Percentiles rank a stretch among this genome's conserved stretches.
These are phyloP conservation scores for Zymoseptoria crescenta DNA, from an alignment of 2,329 filamentous ascomycete genomes.

Conservation along the genomic window DNA sequence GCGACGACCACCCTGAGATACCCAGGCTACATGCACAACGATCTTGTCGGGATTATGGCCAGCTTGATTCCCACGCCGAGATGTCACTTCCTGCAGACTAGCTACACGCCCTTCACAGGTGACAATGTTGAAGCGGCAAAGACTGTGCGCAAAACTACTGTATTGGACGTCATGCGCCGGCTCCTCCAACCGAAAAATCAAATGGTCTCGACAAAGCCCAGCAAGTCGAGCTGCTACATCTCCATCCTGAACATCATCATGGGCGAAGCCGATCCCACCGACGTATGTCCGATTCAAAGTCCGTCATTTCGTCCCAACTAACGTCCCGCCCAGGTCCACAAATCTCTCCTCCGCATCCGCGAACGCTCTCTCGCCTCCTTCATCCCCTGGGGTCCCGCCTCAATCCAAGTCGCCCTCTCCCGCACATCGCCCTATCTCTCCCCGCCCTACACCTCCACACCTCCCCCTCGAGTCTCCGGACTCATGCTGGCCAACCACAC, in stretches of 20 bases:
- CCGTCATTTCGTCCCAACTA: no score
- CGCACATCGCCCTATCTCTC: slow-evolving; percentile 95
- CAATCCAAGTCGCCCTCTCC: slow-evolving; percentile 92
- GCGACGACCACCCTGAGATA: slow-evolving; percentile 94
- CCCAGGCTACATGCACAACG: slow-evolving; percentile 99
- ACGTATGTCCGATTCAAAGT: no score
- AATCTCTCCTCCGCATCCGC: slow-evolving; percentile 90
- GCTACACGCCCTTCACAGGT: slow-evolving; percentile 95
- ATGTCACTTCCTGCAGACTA: slow-evolving; percentile 97
- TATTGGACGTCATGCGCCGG: slow-evolving; percentile 93
- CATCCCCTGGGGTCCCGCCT: slow-evolving; percentile 96
- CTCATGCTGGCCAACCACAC: slow-evolving; percentile 98
- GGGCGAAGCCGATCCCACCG: slow-evolving; percentile 94
- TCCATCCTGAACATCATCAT: slow-evolving; percentile 98
- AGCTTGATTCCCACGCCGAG: slow-evolving; percentile 92
- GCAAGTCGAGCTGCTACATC: slow-evolving; percentile 98
- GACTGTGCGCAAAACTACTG: slow-evolving; percentile 95
- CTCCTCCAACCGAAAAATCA: slow-evolving; percentile 96
- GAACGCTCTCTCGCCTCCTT: slow-evolving; percentile 91
- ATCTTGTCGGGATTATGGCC: slow-evolving; percentile 92
- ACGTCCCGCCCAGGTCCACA: slow-evolving; percentile 58
- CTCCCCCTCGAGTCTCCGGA: slow-evolving; percentile 78
- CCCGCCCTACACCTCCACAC: slow-evolving; percentile 88
- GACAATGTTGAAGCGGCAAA: slow-evolving; percentile 95
- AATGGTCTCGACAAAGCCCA: slow-evolving; percentile 94